These are phyloP conservation scores for Pilaira anomala DNA, from an alignment of 192 early-diverging fungal species.

Conservation along the genomic window DNA sequence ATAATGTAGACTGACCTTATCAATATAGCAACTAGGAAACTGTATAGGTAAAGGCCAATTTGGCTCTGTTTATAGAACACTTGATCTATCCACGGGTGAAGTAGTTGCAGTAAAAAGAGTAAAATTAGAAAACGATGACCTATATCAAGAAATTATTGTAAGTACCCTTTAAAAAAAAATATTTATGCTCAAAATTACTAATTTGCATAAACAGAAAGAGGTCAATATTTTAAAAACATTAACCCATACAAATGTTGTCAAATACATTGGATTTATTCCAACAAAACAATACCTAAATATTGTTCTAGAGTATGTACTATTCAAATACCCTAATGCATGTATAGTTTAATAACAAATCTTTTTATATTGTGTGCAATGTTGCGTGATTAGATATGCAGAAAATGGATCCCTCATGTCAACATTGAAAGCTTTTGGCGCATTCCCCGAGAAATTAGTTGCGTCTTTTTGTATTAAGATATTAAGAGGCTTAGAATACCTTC, in stretches of 20 bases:
- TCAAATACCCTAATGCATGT: too few relatives aligned
- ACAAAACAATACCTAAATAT: conserved; percentile 72
- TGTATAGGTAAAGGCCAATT: conserved; percentile 90
- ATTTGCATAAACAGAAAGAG: conserved; percentile 50
- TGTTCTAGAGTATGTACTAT: conserved; percentile 57
- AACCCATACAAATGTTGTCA: conserved; percentile 78
- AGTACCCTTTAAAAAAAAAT: background rate
- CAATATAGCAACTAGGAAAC: conserved; percentile 71
- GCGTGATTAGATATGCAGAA: conserved; percentile 60
- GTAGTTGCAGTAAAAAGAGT: conserved; percentile 89
- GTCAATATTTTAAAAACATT: conserved; percentile 82
- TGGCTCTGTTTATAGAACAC: conserved; percentile 81
- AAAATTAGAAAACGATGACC: conserved; percentile 64
- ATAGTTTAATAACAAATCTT: too few relatives aligned
- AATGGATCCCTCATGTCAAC: conserved; percentile 89
- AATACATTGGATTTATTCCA: conserved; percentile 79
- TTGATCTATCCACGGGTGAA: conserved; percentile 75
- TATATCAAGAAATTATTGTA: conserved; percentile 71
- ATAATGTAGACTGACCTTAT: conserved; percentile 11
- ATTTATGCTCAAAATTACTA: background rate
- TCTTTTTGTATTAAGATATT: conserved; percentile 87
- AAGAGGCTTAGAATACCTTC: conserved; percentile 85
- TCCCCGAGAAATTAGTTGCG: conserved; percentile 86
- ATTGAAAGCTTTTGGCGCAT: conserved; percentile 82
- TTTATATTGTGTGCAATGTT: too few relatives aligned